These are phyloP conservation scores for Mycena latifolia DNA, from an alignment of 768 basidiomycete genomes.

Conservation along the genomic window DNA sequence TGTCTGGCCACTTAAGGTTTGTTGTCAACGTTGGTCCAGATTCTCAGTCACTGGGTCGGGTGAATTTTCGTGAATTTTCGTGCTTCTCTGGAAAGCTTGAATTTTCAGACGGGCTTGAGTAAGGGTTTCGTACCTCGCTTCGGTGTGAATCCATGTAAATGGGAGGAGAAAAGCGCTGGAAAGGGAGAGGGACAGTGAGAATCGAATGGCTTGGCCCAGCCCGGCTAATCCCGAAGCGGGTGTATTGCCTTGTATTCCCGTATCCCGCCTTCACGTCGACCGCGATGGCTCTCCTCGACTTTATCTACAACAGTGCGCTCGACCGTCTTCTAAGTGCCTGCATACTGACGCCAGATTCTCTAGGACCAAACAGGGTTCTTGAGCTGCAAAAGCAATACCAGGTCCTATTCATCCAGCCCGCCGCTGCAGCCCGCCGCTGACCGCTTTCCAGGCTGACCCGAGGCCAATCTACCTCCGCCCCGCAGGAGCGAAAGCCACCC, in stretches of 20 bases:
- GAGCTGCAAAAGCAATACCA: slow-evolving; percentile 38
- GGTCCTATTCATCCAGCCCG: slow-evolving; percentile 12
- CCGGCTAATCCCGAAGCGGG: background rate
- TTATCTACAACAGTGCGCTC: slow-evolving; percentile 35
- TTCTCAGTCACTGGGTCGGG: too few relatives aligned
- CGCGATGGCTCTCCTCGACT: slow-evolving; percentile 38
- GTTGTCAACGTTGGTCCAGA: too few relatives aligned
- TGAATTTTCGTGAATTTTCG: too few relatives aligned
- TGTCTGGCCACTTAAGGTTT: too few relatives aligned
- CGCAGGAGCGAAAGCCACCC: slow-evolving; percentile 34
- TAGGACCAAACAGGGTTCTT: slow-evolving; percentile 36
- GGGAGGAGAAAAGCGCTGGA: too few relatives aligned
- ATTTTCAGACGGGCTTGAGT: too few relatives aligned
- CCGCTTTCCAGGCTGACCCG: slow-evolving; percentile 30
- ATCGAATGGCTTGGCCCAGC: background rate
- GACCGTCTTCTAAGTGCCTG: too few relatives aligned
- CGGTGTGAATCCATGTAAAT: too few relatives aligned
- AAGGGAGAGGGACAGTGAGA: too few relatives aligned
- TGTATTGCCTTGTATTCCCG: background rate
- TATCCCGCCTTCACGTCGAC: slow-evolving; percentile 24
- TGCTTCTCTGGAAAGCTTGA: too few relatives aligned
- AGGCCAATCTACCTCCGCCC: slow-evolving; percentile 36
- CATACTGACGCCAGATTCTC: too few relatives aligned
- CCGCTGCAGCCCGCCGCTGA: slow-evolving; percentile 1
- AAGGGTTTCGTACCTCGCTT: too few relatives aligned